Conservation (phyloP, 73 alveolate genomes). For the Paramecium primaurelia region DNA sequence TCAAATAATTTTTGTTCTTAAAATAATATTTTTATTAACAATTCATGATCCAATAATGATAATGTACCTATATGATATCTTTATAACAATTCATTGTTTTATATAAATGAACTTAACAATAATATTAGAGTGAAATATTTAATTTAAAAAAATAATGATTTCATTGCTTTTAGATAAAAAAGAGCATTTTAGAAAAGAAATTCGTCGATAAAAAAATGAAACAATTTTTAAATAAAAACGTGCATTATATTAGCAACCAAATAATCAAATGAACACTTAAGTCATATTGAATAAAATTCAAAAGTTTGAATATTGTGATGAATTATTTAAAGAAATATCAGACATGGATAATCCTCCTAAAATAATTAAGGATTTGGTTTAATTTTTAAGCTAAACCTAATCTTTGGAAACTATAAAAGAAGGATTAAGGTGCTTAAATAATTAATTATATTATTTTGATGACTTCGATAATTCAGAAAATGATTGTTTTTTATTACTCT, state of each 20-base stretch:
- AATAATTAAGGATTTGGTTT: neutral
- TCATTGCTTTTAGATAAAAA: neutral
- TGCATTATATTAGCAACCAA: neutral
- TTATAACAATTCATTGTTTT: too few species aligned
- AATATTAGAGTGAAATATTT: neutral
- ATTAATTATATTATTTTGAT: neutral
- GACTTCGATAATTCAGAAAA: neutral
- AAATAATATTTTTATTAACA: neutral
- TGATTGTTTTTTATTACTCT: neutral
- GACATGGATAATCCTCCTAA: neutral
- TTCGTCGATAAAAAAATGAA: neutral
- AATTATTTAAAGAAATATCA: neutral
- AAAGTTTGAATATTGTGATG: constrained; percentile 8
- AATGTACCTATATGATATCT: too few species aligned
- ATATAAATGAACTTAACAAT: neutral
- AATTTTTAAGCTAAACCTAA: neutral
- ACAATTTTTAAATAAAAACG: neutral
- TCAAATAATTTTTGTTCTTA: neutral
- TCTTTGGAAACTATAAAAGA: neutral
- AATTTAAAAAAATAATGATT: neutral
- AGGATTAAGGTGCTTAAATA: neutral
- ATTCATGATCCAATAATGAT: too few species aligned
- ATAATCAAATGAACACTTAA: neutral
- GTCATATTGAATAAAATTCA: neutral
- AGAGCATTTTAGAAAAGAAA: neutral